These are phyloP conservation scores for Aquilaria agallochum DNA, from an alignment of 441 rosid species.

Conservation along the genomic window DNA sequence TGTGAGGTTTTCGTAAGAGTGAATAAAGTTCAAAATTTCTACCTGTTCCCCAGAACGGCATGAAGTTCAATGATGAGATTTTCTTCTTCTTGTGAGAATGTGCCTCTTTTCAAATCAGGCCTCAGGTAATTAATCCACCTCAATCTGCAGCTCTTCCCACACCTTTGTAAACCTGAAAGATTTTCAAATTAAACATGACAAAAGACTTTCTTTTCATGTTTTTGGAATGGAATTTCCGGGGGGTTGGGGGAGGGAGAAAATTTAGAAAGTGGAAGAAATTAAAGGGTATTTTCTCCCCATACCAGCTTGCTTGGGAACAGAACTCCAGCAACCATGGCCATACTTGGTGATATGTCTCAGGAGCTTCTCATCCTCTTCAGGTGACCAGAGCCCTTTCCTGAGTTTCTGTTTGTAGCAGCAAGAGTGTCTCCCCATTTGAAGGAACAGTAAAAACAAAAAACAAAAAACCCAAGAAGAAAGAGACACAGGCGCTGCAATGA, in stretches of 20 bases:
- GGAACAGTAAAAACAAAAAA: not conserved
- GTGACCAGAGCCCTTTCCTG: slow-evolving; percentile 60
- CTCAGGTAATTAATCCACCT: slow-evolving; percentile 91
- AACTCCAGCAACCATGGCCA: slow-evolving; percentile 65
- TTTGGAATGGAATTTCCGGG: not conserved
- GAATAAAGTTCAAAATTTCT: not conserved
- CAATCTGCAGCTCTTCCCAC: slow-evolving; percentile 88
- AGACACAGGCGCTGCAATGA: slow-evolving; percentile 2
- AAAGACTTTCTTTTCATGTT: not conserved
- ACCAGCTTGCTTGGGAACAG: slow-evolving; percentile 62
- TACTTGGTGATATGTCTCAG: slow-evolving; percentile 38
- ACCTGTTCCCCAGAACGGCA: slow-evolving; percentile 77
- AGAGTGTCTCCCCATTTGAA: slow-evolving; percentile 47
- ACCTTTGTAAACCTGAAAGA: slow-evolving; percentile 65
- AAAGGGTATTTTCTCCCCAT: not conserved
- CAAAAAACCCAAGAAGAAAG: slow-evolving; percentile 7
- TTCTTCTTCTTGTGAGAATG: slow-evolving; percentile 81
- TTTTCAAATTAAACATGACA: not conserved
- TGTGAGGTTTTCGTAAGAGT: too few species aligned
- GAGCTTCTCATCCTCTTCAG: slow-evolving; percentile 52
- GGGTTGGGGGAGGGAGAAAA: not conserved
- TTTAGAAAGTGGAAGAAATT: not conserved
- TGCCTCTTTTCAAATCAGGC: slow-evolving; percentile 89
- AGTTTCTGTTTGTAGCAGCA: slow-evolving; percentile 52
- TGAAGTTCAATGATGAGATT: slow-evolving; percentile 70